Evolutionary conservation across 1,284 basidiomycete species (phyloP).

Genomic region (Sphaerobolus stellatus): DNA sequence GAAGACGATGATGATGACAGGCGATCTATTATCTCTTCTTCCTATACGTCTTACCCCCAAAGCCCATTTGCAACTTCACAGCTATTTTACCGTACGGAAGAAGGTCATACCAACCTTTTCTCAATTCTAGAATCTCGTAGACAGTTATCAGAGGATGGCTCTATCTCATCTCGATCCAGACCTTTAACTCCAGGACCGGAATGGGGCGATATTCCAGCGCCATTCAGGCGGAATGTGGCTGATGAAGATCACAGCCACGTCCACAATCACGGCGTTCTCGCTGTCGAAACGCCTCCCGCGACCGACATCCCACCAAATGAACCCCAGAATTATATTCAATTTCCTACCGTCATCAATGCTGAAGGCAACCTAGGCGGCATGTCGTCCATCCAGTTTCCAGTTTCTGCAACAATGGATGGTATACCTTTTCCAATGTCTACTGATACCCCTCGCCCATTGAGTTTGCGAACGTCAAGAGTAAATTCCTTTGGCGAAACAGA

Average conservation of each 20-base stretch:
- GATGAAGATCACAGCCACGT: constrained; percentile 64
- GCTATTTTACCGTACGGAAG: constrained; percentile 72
- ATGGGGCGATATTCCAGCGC: constrained; percentile 53
- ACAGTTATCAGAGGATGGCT: constrained; percentile 48
- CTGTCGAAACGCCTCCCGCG: constrained; percentile 35
- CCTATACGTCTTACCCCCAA: constrained; percentile 49
- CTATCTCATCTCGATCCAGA: constrained; percentile 40
- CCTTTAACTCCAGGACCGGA: constrained; percentile 45
- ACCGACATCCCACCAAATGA: constrained; percentile 45
- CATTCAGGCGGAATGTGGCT: constrained; percentile 76
- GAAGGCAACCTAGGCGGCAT: constrained; percentile 50
- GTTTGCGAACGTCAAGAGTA: constrained; percentile 54
- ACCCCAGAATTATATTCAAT: constrained; percentile 49
- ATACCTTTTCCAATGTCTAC: background rate
- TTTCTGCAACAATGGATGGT: constrained; percentile 40
- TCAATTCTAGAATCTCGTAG: constrained; percentile 74
- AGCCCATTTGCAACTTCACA: constrained; percentile 89
- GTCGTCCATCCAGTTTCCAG: constrained; percentile 78
- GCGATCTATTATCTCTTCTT: constrained; percentile 67
- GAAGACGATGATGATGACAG: constrained; percentile 76
- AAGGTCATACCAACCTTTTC: constrained; percentile 74
- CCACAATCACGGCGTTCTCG: constrained; percentile 34
- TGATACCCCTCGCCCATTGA: constrained; percentile 56
- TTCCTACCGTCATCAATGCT: constrained; percentile 48
- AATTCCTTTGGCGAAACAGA: constrained; percentile 71